Percentiles rank a stretch among this genome's conserved stretches.
Conservation (phyloP, 495 filamentous ascomycete genomes). For the Parmelia sp. region DNA sequence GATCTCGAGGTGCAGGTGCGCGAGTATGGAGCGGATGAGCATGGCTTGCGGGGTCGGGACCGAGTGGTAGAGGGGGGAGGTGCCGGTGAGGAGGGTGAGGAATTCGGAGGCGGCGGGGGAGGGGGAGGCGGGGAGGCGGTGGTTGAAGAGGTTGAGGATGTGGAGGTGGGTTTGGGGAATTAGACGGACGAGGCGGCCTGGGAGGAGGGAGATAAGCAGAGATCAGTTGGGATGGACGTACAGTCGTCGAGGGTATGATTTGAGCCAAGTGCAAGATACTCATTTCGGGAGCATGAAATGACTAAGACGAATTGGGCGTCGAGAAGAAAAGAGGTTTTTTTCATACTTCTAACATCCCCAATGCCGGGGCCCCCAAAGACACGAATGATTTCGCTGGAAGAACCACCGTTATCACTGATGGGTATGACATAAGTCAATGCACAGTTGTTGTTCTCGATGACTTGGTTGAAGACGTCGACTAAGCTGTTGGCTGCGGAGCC, state of each 20-base stretch:
- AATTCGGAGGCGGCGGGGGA: conserved; percentile 55
- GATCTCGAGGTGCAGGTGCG: conserved; percentile 82
- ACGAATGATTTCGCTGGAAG: conserved; percentile 82
- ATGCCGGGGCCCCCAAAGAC: conserved; percentile 93
- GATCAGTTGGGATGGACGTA: not conserved
- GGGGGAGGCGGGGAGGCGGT: conserved; percentile 55
- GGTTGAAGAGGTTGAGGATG: conserved; percentile 76
- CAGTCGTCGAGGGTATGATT: too few species aligned
- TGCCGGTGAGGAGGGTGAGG: conserved; percentile 82
- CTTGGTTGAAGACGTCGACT: conserved; percentile 78
- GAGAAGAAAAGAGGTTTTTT: conserved; percentile 4
- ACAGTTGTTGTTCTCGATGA: conserved; percentile 64
- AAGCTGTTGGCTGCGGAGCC: conserved; percentile 91
- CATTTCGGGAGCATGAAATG: not conserved
- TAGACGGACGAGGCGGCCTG: conserved; percentile 82
- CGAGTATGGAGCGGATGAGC: conserved; percentile 85
- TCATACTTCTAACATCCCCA: conserved; percentile 82
- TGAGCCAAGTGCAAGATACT: not conserved
- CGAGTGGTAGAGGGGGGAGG: conserved; percentile 63
- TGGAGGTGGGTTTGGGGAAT: conserved; percentile 68
- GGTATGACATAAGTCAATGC: conserved; percentile 80
- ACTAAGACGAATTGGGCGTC: too few species aligned
- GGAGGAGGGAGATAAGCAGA: not conserved
- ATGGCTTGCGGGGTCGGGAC: conserved; percentile 83
- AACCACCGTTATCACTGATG: conserved; percentile 92